These are phyloP conservation scores for Neurospora sp. DNA, from an alignment of 495 filamentous ascomycete genomes.

Conservation along the genomic window DNA sequence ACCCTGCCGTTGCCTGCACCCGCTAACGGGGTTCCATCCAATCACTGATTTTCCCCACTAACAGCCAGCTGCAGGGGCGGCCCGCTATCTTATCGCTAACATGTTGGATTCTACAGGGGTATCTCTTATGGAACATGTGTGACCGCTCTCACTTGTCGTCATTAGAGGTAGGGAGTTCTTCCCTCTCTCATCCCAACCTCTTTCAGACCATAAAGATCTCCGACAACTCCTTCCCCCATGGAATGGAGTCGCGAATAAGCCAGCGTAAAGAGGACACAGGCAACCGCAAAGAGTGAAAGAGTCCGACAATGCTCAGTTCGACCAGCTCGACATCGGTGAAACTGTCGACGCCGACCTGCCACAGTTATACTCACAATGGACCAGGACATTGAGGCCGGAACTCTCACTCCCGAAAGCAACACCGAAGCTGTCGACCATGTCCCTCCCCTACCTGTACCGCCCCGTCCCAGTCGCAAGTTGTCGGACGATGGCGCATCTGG, in stretches of 20 bases:
- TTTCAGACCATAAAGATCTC: background rate
- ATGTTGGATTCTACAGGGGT: background rate
- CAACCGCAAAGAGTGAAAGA: background rate
- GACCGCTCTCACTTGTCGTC: background rate
- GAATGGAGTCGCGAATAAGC: background rate
- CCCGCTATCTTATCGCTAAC: background rate
- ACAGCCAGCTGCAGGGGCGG: background rate
- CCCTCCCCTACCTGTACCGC: constrained; percentile 47
- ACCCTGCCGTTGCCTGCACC: background rate
- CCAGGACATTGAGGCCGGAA: constrained; percentile 11
- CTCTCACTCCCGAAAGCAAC: background rate
- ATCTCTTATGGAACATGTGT: background rate
- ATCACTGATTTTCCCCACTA: background rate
- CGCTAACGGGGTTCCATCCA: background rate
- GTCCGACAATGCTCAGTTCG: background rate
- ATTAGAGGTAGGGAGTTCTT: background rate
- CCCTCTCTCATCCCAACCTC: background rate
- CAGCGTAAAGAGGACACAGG: background rate
- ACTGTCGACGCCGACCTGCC: background rate
- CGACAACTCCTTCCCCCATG: background rate
- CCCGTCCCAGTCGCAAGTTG: constrained; percentile 39
- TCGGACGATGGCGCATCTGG: constrained; percentile 13
- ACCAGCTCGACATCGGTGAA: background rate
- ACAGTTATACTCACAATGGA: constrained; percentile 11
- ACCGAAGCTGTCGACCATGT: constrained; percentile 4